Evolutionary conservation across 306 rosid species (phyloP), one percentile per base, ranked within the genome.

Genomic region (Pueraria montana): DNA sequence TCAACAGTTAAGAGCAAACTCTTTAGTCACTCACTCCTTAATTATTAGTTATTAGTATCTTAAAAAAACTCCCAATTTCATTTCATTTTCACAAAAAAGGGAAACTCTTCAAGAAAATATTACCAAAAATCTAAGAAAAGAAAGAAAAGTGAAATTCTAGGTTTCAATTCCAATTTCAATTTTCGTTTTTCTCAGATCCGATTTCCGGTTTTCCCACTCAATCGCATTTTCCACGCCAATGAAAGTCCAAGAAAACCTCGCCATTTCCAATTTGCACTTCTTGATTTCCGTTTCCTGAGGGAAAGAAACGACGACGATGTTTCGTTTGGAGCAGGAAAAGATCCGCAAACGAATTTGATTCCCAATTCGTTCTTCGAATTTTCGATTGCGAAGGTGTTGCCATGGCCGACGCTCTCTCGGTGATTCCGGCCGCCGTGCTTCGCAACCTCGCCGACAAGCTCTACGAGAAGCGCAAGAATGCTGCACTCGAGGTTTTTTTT

Each of bases 401-500:
- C 75, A 96, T 96, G 99, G 93, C 91, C 42, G 99, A 94, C 75
- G 96, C 87, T 79, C 80, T 85, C 17, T 48, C 90, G 71, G 90
- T 84, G 81, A 53, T 94, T 87, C 92, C 98, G 43, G 77, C 97
- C 24, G 87, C 89, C 11, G 95, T 92, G 77, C 91, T 94, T 52
- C 99, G 99, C 27, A 96, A 96, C 82, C 97, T 96, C 40, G 83
- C 99, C 52, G 99, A 96, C 88, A 94, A 96, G 89, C 95, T 94
- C 72, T 96, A 96, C 48, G 99, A 96, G 93, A 96, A 92, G 87
- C 98, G 99, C 84, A 96, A 96, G 83, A 96, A 94, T 90, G 99
- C 99, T 61, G 99, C 98, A 50, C 95, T 92, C 20, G 97, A 96
- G 96, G 99, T 96, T 63, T 34, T 16, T 78, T 6, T 67, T 5